phyloP scores from a whole-genome alignment of 2,329 filamentous ascomycete species.

The Sarocladium brachiariae region DNA sequence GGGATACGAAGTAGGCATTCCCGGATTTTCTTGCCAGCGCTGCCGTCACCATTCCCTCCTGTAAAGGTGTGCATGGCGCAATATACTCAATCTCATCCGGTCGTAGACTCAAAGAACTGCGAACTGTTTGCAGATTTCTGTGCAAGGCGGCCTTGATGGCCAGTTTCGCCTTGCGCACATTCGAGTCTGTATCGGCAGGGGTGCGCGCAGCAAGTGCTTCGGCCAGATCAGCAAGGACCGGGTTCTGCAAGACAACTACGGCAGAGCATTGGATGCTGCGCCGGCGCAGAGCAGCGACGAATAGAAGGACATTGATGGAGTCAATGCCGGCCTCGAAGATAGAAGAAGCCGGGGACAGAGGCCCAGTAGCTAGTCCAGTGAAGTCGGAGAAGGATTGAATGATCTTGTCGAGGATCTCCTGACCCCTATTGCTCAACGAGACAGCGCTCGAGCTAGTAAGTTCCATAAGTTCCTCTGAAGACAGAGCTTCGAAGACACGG shows the following conservation, averaged over 20 bases:
- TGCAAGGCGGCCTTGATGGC: constrained; percentile 58
- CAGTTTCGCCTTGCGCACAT: constrained; percentile 47
- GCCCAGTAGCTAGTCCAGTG: constrained; percentile 25
- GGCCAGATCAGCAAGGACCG: constrained; percentile 41
- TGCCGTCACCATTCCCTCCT: constrained; percentile 77
- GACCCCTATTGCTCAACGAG: background rate
- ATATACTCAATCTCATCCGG: constrained; percentile 60
- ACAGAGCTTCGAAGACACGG: constrained; percentile 55
- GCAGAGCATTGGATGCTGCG: constrained; percentile 57
- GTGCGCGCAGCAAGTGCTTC: constrained; percentile 23
- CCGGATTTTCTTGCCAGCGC: constrained; percentile 47
- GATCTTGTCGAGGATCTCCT: constrained; percentile 38
- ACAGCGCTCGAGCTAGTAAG: constrained; percentile 32
- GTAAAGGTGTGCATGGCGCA: constrained; percentile 75
- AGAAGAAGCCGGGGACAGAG: constrained; percentile 50
- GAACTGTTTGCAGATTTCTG: constrained; percentile 21
- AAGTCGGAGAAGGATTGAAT: constrained; percentile 47
- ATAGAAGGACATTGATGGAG: constrained; percentile 72
- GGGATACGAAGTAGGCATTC: constrained; percentile 70
- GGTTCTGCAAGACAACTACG: constrained; percentile 60
- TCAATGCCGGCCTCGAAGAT: constrained; percentile 85
- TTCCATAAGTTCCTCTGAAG: constrained; percentile 53
- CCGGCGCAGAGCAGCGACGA: constrained; percentile 58
- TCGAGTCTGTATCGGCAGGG: background rate
- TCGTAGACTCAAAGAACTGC: constrained; percentile 36